Evolutionary conservation across 306 rosid genomes (phyloP).

Genomic region (Gleditsia sinensis): DNA sequence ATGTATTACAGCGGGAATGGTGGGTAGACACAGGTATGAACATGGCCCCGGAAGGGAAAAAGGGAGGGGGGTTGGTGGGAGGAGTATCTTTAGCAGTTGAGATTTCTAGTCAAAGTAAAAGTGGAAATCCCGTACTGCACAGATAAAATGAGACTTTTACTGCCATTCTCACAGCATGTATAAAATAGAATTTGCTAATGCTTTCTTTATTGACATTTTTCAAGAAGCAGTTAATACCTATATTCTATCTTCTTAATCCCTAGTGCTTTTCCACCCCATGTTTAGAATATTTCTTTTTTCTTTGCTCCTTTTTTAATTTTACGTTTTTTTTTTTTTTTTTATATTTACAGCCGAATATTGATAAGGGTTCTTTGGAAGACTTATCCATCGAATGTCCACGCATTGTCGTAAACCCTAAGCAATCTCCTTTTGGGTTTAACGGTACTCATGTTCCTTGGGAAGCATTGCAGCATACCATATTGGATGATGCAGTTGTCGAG

Average conservation of each 20-base stretch:
- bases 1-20: neutral
- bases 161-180: neutral
- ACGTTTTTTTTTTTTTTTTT: constrained; percentile 3
- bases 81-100: too few species aligned
- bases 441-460: constrained; percentile 69
- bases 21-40: neutral
- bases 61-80: too few species aligned
- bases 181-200: neutral
- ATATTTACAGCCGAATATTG: constrained; percentile 86
- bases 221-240: neutral
- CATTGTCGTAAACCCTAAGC: constrained; percentile 71
- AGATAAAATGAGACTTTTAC: neutral
- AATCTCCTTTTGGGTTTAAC: constrained; percentile 65
- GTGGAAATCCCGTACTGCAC: neutral
- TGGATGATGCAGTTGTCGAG: constrained; percentile 58
- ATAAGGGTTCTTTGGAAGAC: constrained; percentile 62
- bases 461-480: constrained; percentile 59
- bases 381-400: constrained; percentile 79
- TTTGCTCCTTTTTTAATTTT: neutral
- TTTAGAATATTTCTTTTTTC: neutral
- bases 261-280: neutral
- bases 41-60: neutral
- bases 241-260: too few species aligned
- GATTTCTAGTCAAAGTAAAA: neutral
- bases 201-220: constrained; percentile 8